These are phyloP conservation scores for Kodamaea leandrae DNA, from an alignment of 805 yeast genomes.

Conservation along the genomic window DNA sequence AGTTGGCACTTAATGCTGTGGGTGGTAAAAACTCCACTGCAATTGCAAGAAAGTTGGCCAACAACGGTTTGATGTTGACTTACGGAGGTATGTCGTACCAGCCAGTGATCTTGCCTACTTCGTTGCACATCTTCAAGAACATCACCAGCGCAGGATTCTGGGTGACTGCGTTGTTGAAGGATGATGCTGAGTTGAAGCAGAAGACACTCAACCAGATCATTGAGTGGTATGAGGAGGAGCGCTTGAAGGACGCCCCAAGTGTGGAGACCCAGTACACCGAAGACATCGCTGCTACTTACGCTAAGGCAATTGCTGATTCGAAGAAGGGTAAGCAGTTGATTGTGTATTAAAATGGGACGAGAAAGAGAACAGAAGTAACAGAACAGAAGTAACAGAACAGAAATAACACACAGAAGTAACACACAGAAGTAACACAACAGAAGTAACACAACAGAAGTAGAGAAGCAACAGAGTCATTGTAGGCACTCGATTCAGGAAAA, in stretches of 20 bases:
- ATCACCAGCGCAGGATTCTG: constrained; percentile 87
- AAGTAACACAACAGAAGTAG: too few species aligned
- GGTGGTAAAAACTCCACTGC: constrained; percentile 87
- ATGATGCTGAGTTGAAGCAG: constrained; percentile 33
- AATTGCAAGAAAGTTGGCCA: constrained; percentile 76
- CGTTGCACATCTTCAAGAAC: constrained; percentile 86
- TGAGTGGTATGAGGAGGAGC: constrained; percentile 41
- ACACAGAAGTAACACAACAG: too few species aligned
- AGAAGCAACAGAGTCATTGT: too few species aligned
- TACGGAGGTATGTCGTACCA: constrained; percentile 98
- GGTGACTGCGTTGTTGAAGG: constrained; percentile 61
- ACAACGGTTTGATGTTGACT: constrained; percentile 76
- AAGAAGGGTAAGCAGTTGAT: constrained; percentile 40
- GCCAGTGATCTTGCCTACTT: constrained; percentile 89
- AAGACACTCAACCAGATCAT: constrained; percentile 37
- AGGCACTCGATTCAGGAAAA: too few species aligned
- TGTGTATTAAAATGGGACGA: constrained; percentile 13
- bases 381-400: too few species aligned
- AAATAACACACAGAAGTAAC: too few species aligned
- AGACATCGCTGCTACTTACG: constrained; percentile 22
- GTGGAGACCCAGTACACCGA: constrained; percentile 23
- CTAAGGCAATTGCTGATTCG: constrained; percentile 32
- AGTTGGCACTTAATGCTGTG: constrained; percentile 85
- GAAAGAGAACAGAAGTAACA: neutral
- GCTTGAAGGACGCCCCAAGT: constrained; percentile 38